Percentiles rank a stretch among this genome's conserved stretches.
Conservation (phyloP, 768 basidiomycete genomes). For the Tylopilus plumbeoviolaceoides region DNA sequence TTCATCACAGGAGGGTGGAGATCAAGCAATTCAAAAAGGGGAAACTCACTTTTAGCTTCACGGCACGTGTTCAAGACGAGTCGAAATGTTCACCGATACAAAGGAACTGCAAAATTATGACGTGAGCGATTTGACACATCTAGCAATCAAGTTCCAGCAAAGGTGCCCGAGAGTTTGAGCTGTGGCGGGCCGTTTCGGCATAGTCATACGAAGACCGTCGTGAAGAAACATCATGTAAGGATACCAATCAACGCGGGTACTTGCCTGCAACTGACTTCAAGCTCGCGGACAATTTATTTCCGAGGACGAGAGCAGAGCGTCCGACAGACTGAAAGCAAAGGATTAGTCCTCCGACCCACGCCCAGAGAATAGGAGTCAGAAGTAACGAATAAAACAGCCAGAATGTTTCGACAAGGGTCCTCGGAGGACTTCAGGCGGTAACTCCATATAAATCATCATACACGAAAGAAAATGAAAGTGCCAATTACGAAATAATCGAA, state of each 20-base stretch:
- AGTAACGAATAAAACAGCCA: slow-evolving; percentile 65
- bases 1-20: slow-evolving; percentile 18
- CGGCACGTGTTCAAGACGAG: too few species aligned
- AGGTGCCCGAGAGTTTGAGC: slow-evolving; percentile 81
- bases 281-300: neutral
- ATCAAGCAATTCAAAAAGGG: neutral
- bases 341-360: neutral
- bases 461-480: neutral
- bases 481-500: neutral
- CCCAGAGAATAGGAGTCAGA: slow-evolving; percentile 40
- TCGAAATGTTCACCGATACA: too few species aligned
- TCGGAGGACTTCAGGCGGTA: slow-evolving; percentile 70
- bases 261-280: slow-evolving; percentile 5
- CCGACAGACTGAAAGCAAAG: neutral
- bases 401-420: slow-evolving; percentile 62
- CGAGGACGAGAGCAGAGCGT: neutral
- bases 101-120: neutral
- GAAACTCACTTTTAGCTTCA: slow-evolving; percentile 6
- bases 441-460: slow-evolving; percentile 52
- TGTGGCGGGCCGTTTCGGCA: slow-evolving; percentile 95
- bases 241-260: neutral
- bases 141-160: slow-evolving; percentile 44
- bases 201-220: slow-evolving; percentile 87
- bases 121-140: neutral
- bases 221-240: slow-evolving; percentile 35